Evolutionary conservation across 306 rosid species (phyloP).

Genomic region (Cucurbita maxima): DNA sequence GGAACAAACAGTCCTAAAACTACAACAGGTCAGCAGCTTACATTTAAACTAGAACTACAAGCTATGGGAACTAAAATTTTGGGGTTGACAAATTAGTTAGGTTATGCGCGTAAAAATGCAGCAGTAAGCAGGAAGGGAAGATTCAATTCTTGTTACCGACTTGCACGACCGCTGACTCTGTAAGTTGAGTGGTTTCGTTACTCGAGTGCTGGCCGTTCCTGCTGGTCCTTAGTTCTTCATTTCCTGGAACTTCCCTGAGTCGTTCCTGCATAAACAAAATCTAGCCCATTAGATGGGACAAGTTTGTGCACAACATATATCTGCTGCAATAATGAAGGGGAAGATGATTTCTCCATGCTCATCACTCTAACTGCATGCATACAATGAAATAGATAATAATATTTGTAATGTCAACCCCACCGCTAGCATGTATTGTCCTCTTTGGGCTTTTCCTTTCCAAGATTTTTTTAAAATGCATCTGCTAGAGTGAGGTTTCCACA

Average conservation of each 20-base stretch:
- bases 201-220: slow-evolving; percentile 1
- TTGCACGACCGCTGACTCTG: neutral
- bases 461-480: too few species aligned
- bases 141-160: slow-evolving; percentile 1
- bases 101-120: slow-evolving; percentile 7
- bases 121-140: neutral
- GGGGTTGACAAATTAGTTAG: slow-evolving; percentile 8
- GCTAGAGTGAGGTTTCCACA: too few species aligned
- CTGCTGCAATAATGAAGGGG: neutral
- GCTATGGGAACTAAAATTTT: slow-evolving; percentile 2
- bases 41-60: neutral
- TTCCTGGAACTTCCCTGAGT: neutral
- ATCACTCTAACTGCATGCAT: neutral
- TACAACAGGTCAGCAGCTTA: slow-evolving; percentile 3
- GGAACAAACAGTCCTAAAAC: slow-evolving; percentile 4
- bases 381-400: neutral
- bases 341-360: neutral
- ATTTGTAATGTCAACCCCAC: neutral
- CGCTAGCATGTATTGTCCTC: too few species aligned
- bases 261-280: neutral
- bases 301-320: neutral
- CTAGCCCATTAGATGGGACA: neutral
- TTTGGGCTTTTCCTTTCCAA: too few species aligned
- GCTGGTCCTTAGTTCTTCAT: neutral
- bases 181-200: slow-evolving; percentile 1